A percentile compares a stretch with the other conserved stretches of the same genome.
These are phyloP conservation scores for Forsythia viridissima DNA, from an alignment of 257 asterid species.

Conservation along the genomic window DNA sequence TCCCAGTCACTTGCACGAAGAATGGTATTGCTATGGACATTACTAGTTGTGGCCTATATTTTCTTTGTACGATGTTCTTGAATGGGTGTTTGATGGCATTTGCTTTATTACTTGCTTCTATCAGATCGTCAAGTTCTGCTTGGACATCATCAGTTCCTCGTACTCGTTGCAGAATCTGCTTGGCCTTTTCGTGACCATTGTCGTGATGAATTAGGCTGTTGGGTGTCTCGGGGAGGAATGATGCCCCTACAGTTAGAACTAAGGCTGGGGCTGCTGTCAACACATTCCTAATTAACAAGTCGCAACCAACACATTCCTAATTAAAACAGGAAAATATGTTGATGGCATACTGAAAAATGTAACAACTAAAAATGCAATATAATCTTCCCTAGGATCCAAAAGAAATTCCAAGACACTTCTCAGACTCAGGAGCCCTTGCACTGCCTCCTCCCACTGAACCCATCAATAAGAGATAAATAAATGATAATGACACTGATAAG, in stretches of 20 bases:
- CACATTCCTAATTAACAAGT: too few relatives aligned
- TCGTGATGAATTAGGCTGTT: conserved; percentile 31
- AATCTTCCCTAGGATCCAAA: not conserved
- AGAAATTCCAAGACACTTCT: not conserved
- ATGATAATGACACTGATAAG: not conserved
- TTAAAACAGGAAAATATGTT: not conserved
- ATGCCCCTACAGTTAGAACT: conserved; percentile 26
- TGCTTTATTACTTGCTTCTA: conserved; percentile 33
- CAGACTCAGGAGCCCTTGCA: conserved; percentile 7
- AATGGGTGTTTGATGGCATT: conserved; percentile 31
- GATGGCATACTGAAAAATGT: not conserved
- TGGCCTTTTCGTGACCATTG: conserved; percentile 28
- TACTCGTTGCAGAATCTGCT: conserved; percentile 16
- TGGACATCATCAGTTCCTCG: conserved; percentile 35
- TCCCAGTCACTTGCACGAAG: conserved; percentile 35
- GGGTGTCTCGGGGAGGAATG: conserved; percentile 38
- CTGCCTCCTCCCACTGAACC: not conserved
- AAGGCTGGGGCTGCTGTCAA: conserved; percentile 36
- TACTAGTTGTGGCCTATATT: conserved; percentile 37
- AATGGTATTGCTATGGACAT: conserved; percentile 37
- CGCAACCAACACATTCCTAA: not conserved
- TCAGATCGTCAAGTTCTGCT: conserved; percentile 26
- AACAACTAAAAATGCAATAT: not conserved
- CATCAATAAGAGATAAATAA: not conserved
- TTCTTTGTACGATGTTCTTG: conserved; percentile 25